Evolutionary conservation across 1,284 basidiomycete genomes (phyloP).

Genomic region (Boletus sp.): DNA sequence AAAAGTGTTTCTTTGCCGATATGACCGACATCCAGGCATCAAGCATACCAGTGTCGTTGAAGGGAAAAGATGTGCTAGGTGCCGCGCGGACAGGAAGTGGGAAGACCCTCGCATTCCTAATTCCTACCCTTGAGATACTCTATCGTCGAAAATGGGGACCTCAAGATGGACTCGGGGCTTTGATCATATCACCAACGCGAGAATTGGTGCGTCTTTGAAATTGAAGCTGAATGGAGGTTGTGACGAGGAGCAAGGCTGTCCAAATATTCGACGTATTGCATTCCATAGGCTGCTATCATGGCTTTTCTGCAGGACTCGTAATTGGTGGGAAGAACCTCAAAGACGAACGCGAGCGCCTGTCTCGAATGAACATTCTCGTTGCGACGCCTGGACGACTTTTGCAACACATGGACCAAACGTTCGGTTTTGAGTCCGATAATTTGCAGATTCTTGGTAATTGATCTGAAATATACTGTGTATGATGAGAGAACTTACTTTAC

Average conservation of each 20-base stretch:
- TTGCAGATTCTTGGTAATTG: conserved; percentile 84
- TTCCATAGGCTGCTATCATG: conserved; percentile 87
- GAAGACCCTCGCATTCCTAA: conserved; percentile 80
- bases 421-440: conserved; percentile 89
- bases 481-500: not conserved
- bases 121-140: conserved; percentile 74
- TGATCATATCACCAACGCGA: conserved; percentile 93
- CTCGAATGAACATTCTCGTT: conserved; percentile 95
- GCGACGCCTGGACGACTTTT: conserved; percentile 93
- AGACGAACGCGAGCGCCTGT: conserved; percentile 85
- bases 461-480: not conserved
- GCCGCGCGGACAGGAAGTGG: conserved; percentile 80
- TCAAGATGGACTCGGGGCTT: conserved; percentile 82
- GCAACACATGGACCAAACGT: conserved; percentile 98
- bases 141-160: conserved; percentile 77
- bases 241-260: conserved; percentile 59
- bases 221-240: not conserved
- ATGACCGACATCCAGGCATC: conserved; percentile 82
- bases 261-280: conserved; percentile 97
- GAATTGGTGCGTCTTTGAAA: conserved; percentile 66
- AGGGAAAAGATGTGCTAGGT: conserved; percentile 69
- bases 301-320: conserved; percentile 91
- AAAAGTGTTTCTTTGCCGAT: conserved; percentile 78
- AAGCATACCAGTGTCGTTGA: conserved; percentile 61
- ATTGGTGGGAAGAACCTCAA: conserved; percentile 97